Conservation (phyloP, 768 basidiomycete genomes). For the Russula sp. region DNA sequence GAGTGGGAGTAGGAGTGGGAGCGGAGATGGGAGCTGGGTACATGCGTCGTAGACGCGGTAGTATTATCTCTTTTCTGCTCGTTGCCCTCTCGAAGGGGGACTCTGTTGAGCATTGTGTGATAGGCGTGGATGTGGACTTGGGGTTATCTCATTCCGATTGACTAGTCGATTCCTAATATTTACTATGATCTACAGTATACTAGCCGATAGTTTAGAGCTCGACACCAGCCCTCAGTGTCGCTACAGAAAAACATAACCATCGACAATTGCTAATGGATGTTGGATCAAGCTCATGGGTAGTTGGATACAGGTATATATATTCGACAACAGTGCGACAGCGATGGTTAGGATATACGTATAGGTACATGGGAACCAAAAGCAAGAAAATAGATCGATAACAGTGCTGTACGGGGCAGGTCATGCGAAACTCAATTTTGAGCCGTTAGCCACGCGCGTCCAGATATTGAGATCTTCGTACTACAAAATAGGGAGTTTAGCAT, state of each 20-base stretch:
- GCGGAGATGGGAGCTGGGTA: constrained; percentile 70
- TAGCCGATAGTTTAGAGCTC: not conserved
- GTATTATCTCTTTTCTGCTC: constrained; percentile 24
- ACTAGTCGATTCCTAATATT: not conserved
- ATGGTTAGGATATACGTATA: constrained; percentile 11
- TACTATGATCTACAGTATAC: not conserved
- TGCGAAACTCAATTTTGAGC: constrained; percentile 70
- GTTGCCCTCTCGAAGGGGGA: not conserved
- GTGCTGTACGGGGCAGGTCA: not conserved
- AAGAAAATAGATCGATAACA: constrained; percentile 14
- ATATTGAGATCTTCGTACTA: constrained; percentile 89
- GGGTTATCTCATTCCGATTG: constrained; percentile 1
- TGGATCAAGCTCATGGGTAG: not conserved
- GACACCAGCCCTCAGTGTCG: not conserved
- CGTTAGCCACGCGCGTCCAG: constrained; percentile 78
- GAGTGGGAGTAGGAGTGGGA: constrained; percentile 37
- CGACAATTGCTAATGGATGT: not conserved
- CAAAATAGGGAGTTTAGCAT: not conserved
- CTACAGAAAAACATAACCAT: not conserved
- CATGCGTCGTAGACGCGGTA: constrained; percentile 52
- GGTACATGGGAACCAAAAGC: constrained; percentile 12
- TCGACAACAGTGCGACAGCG: constrained; percentile 22
- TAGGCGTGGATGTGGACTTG: constrained; percentile 1
- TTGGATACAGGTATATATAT: constrained; percentile 23
- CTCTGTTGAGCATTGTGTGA: not conserved